Percentiles rank a stretch among this genome's conserved stretches.
phyloP scores from a whole-genome alignment of 164 flowering plant species.

The Aristolochia californica region DNA sequence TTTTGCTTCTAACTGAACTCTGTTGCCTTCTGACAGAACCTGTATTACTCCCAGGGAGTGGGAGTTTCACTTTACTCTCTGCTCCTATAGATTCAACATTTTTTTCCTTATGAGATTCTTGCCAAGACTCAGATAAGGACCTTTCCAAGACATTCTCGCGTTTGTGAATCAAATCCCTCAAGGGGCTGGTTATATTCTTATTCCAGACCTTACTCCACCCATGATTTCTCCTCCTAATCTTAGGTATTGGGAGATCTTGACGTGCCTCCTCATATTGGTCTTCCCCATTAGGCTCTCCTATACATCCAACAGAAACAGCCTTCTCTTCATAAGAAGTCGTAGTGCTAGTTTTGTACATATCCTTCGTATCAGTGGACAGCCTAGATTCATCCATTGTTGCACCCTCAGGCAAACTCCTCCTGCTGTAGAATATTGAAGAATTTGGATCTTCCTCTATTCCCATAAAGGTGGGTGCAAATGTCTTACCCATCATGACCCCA shows the following conservation, averaged over 20 bases:
- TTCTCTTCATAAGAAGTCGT: slow-evolving; percentile 5
- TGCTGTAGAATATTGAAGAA: slow-evolving; percentile 3
- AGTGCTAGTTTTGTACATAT: neutral
- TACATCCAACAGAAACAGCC: neutral
- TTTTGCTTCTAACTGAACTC: neutral
- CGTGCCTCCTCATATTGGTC: slow-evolving; percentile 1
- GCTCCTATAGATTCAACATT: neutral
- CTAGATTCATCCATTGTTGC: slow-evolving; percentile 3
- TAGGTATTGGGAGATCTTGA: neutral
- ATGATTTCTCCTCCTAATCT: slow-evolving; percentile 8
- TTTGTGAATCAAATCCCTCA: slow-evolving; percentile 9
- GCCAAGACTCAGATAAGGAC: slow-evolving; percentile 16
- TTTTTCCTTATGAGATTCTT: slow-evolving; percentile 2
- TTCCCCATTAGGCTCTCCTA: slow-evolving; percentile 1
- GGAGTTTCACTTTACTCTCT: slow-evolving; percentile 3
- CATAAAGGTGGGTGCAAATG: slow-evolving; percentile 4
- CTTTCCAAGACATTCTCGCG: slow-evolving; percentile 12
- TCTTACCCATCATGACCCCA: slow-evolving; percentile 9
- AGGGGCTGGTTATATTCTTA: slow-evolving; percentile 11
- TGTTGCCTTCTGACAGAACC: slow-evolving; percentile 2
- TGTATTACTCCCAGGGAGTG: neutral
- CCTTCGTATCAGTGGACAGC: slow-evolving; percentile 6
- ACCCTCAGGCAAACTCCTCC: slow-evolving; percentile 8
- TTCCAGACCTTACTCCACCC: slow-evolving; percentile 14
- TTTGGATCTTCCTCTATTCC: slow-evolving; percentile 1